Evolutionary conservation across 176 grass and related monocot species (phyloP).

Genomic region (maize (Zea mays)): DNA sequence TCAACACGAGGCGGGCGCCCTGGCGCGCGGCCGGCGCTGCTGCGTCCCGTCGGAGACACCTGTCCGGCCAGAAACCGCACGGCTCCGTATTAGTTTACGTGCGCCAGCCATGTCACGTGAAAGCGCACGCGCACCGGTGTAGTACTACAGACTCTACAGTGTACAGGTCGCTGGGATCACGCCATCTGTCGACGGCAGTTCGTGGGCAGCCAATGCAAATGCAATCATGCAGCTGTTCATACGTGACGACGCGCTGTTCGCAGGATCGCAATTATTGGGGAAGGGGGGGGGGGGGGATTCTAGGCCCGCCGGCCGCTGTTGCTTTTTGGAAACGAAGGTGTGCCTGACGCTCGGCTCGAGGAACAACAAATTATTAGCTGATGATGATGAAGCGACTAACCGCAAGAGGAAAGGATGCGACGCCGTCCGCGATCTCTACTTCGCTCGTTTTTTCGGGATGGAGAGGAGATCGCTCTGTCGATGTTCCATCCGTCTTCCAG

Average conservation of each 20-base stretch:
- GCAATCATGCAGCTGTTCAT: constrained; percentile 32
- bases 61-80: constrained; percentile 25
- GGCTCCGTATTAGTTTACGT: constrained; percentile 15
- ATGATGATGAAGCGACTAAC: constrained; percentile 13
- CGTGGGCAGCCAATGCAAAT: background rate
- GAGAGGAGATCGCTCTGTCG: background rate
- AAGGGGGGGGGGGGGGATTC: background rate
- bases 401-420: constrained; percentile 24
- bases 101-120: constrained; percentile 7
- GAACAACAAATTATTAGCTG: background rate
- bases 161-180: background rate
- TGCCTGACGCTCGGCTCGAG: background rate
- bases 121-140: background rate
- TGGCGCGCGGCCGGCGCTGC: too few relatives aligned
- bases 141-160: too few relatives aligned
- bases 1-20: constrained; percentile 14
- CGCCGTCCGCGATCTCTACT: background rate
- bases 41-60: constrained; percentile 29
- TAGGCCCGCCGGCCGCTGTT: background rate
- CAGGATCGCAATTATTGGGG: constrained; percentile 28
- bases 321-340: constrained; percentile 30
- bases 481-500: background rate
- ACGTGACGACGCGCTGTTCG: background rate
- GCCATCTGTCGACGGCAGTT: constrained; percentile 27
- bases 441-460: background rate